Percentiles rank a stretch among this genome's conserved stretches.
These are phyloP conservation scores for Acanthamoeba sp. DNA, from an alignment of 208 protist genomes.

Conservation along the genomic window DNA sequence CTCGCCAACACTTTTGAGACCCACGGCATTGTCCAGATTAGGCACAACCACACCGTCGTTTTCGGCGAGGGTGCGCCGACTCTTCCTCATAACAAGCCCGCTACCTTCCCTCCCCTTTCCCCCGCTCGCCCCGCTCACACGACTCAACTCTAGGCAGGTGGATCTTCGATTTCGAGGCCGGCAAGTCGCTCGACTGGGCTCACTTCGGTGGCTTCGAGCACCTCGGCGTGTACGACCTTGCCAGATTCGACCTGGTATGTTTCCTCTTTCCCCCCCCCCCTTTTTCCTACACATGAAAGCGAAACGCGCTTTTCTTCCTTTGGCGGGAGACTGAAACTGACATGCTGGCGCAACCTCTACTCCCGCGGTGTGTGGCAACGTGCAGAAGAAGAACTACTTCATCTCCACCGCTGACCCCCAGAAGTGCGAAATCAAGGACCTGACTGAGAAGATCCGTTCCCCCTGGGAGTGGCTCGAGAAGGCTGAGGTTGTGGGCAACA, in stretches of 20 bases:
- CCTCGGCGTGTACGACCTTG: constrained; percentile 41
- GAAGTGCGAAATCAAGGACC: constrained; percentile 2
- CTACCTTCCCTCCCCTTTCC: background rate
- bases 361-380: background rate
- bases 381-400: constrained; percentile 66
- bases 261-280: background rate
- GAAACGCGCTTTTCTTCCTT: background rate
- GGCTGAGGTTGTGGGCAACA: background rate
- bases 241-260: constrained; percentile 25
- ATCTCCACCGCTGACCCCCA: background rate
- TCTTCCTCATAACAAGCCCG: no score
- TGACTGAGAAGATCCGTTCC: constrained; percentile 7
- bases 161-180: background rate
- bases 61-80: constrained; percentile 16
- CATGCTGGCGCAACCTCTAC: background rate
- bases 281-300: background rate
- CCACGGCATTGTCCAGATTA: constrained; percentile 36
- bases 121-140: background rate
- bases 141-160: background rate
- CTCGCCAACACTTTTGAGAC: constrained; percentile 3
- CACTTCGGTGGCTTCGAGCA: constrained; percentile 50
- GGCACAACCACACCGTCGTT: constrained; percentile 29
- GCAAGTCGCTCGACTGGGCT: constrained; percentile 33
- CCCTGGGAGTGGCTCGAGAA: constrained; percentile 47
- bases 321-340: background rate